Evolutionary conservation across 1,139 yeast species (phyloP).

Genomic region (Taphrina confusa): DNA sequence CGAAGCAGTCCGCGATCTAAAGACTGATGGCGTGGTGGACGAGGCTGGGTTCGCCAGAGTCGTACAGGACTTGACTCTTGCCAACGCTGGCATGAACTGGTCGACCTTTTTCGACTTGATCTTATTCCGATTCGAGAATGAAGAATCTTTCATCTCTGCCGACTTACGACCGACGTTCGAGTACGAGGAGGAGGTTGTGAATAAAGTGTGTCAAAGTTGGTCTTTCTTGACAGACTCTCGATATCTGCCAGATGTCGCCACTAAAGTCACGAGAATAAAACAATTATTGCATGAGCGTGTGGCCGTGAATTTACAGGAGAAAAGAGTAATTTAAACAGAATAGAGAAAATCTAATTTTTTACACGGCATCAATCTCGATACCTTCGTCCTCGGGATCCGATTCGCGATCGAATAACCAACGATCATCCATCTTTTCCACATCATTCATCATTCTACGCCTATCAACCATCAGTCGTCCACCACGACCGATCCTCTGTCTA

Average conservation of each 20-base stretch:
- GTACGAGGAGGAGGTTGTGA: conserved; percentile 11
- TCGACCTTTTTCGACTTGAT: conserved; percentile 12
- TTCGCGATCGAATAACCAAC: conserved; percentile 29
- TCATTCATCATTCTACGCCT: conserved; percentile 46
- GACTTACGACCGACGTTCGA: neutral
- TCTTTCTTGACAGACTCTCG: neutral
- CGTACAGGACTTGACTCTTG: conserved; percentile 25
- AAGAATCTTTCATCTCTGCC: neutral
- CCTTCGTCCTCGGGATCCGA: conserved; percentile 33
- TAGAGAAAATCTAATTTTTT: conserved; percentile 6
- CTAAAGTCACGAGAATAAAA: neutral
- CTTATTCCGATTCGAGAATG: conserved; percentile 3
- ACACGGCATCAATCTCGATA: conserved; percentile 28
- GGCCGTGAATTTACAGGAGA: neutral
- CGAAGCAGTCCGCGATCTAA: conserved; percentile 15
- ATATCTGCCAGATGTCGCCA: neutral
- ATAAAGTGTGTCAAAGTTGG: conserved; percentile 8
- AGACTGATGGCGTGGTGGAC: conserved; percentile 18
- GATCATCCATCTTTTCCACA: neutral
- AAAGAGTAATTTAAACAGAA: neutral
- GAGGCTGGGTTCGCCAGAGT: conserved; percentile 11
- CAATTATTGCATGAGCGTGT: neutral
- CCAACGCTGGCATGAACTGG: conserved; percentile 32
- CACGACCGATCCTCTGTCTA: conserved; percentile 75
- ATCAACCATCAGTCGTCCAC: conserved; percentile 71